Base-by-base conservation (phyloP, 2,329 filamentous ascomycete species). In the Penicillium sp. region DNA sequence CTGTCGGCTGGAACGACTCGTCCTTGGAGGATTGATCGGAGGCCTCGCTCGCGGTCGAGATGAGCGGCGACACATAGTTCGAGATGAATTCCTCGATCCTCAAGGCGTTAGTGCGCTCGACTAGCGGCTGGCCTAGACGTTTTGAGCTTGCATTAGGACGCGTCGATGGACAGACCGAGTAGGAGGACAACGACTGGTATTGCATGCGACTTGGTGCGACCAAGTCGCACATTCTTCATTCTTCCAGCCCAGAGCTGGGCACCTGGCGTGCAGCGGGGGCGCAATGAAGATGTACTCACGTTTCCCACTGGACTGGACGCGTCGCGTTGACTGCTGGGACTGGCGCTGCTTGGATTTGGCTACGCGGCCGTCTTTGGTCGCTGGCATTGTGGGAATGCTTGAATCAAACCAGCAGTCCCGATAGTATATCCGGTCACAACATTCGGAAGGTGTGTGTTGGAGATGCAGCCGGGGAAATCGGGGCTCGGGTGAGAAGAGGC, bases 21-120 rank as follows among this genome's bases (percentile, higher is more conserved):
- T 27, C 25, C 10, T 13, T 4, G 4, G 25, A 7, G 5, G 25
- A 7, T 7, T 9, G 14, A 6, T 27, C 11, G 25, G 5, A 4
- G 25, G 25, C 10, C 25, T 6, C 4, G 11, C 11, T 4, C 4
- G 5, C 11, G 11, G 25, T 13, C 25, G 4, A 4, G 25, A 4
- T 27, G 25, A n/a, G 15, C 10, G 58, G 51, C 32, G 43, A 28
- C 17, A 69, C 49, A 41, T 67, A 69, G 38, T 47, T 39, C 7
- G 51, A 47, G 11, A 63, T 56, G 52, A 74, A 74, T n/a, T 68
- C 53, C 4, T 54, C 33, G 10, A 66, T 51, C 13, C 59, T 43
- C 18, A 74, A 54, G 14, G 60, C 48, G 47, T 74, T 75, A 42
- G 68, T 64, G 25, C 56, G 58, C 43, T 72, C 68, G 21, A 74